Evolutionary conservation across 2,329 filamentous ascomycete genomes (phyloP).

Genomic region (Dactylellina leptospora): DNA sequence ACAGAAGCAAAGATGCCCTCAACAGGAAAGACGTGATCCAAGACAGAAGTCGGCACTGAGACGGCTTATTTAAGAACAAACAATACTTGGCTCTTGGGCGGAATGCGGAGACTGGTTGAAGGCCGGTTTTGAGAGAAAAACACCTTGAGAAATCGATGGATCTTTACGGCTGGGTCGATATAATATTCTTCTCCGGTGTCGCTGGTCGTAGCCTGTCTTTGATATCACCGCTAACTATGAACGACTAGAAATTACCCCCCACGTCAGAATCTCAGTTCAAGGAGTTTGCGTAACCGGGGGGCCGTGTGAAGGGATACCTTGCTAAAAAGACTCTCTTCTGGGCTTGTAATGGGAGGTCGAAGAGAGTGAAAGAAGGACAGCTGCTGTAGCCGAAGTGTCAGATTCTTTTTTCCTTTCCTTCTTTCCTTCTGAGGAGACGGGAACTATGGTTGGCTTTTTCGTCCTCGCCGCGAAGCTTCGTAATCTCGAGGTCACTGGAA

Average conservation of each 20-base stretch:
- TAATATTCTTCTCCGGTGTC: no score
- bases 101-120: no score
- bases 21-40: no score
- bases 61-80: no score
- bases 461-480: not conserved
- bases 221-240: no score
- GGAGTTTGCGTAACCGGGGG: not conserved
- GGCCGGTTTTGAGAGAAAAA: no score
- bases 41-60: no score
- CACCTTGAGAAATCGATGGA: no score
- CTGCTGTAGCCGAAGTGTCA: not conserved
- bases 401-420: no score
- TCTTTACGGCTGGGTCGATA: no score
- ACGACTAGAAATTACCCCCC: conserved; percentile 22
- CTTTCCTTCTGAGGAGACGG: not conserved
- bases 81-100: no score
- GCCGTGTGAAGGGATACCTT: conserved; percentile 7
- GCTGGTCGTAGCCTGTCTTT: no score
- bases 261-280: conserved; percentile 9
- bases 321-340: not conserved
- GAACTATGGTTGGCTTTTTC: conserved; percentile 3
- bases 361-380: not conserved
- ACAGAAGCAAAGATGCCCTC: conserved; percentile 13
- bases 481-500: conserved; percentile 3
- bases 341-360: conserved; percentile 9